phyloP scores from a whole-genome alignment of 2,329 filamentous ascomycete genomes.

The Penicillium sclerotigenum region DNA sequence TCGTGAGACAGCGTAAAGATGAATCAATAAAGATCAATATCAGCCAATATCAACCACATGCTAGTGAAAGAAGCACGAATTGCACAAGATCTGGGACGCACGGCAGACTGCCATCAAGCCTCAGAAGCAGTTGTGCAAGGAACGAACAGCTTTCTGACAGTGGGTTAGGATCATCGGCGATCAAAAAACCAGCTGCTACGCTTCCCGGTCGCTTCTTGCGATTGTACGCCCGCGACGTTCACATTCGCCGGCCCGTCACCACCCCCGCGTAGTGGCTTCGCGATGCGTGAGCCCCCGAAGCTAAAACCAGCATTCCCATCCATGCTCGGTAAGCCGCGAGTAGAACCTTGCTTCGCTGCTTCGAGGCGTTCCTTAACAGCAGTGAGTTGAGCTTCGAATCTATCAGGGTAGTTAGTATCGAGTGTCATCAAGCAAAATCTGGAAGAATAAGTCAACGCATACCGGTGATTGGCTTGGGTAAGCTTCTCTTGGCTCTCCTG shows the following conservation, averaged over 20 bases:
- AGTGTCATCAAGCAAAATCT: constrained; percentile 1
- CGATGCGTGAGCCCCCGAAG: constrained; percentile 61
- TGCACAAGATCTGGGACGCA: constrained; percentile 19
- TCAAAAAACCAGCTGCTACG: constrained; percentile 57
- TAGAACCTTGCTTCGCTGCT: constrained; percentile 87
- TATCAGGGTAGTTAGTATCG: constrained; percentile 40
- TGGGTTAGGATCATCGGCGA: constrained; percentile 36
- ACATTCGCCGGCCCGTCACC: constrained; percentile 38
- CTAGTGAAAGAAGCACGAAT: constrained; percentile 20
- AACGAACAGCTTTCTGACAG: constrained; percentile 14
- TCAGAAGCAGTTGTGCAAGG: constrained; percentile 15
- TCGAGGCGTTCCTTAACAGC: constrained; percentile 98
- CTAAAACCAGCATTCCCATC: constrained; percentile 67
- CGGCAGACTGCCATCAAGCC: constrained; percentile 15
- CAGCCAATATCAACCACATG: constrained; percentile 13
- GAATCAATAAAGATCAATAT: constrained; percentile 8
- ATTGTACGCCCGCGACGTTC: constrained; percentile 53
- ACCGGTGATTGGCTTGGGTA: constrained; percentile 96
- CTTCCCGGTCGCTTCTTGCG: constrained; percentile 64
- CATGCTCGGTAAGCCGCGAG: constrained; percentile 70
- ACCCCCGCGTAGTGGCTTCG: constrained; percentile 60
- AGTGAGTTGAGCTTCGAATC: constrained; percentile 94
- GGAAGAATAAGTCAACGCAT: constrained; percentile 41
- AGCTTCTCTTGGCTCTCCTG: constrained; percentile 99
- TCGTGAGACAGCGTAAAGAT: constrained; percentile 23